Base-by-base conservation (phyloP, 1,139 yeast species). In the Debaryomycetaceae sp. region DNA sequence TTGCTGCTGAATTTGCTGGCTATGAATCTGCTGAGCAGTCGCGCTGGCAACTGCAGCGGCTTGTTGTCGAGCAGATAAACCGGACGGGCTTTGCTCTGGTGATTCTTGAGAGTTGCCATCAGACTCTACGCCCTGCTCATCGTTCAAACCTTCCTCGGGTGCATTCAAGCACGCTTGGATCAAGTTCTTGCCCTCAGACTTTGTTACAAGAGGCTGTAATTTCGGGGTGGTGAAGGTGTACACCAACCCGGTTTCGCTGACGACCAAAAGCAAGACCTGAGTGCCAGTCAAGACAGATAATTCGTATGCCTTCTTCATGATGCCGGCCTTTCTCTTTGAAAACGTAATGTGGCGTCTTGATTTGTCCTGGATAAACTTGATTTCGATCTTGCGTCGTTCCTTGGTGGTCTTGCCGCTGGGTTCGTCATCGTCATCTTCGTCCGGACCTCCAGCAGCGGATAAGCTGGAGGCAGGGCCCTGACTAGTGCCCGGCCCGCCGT, bases 181-280 rank as follows among this genome's bases (percentile, higher is more conserved):
- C 48, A 90, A 70, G 55, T 86, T 86, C 57, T 90, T 87, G 41
- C 98, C 98, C 59, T 90, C 98, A 26, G 93, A 79, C 56, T 90
- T 87, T 22, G 97, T 90, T 32, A 90, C 98, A 44, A 90, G 72
- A 11, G 98, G 98, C 57, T 92, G 98, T 48, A 90, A 73, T 56
- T 90, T 90, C 33, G 98, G 98, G 6, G 98, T 92, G 31, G 97
- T 87, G 55, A 90, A 90, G n/a, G 98, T 90, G 57, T 90, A 92
- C 36, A 90, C 98, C 39, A 90, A 74, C 5, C 98, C 98, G 14
- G 98, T 90, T 57, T 90, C 98, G 30, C 94, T 80, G 25, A 90
- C 97, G 35, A 92, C 98, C 44, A 90, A 71, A 36, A 90, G 64
- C 41, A 90, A 68, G 22, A 90, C 97, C 57, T 90, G 98, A 25